Conservation (phyloP, 441 rosid species). For the Biscutella laevigata region DNA sequence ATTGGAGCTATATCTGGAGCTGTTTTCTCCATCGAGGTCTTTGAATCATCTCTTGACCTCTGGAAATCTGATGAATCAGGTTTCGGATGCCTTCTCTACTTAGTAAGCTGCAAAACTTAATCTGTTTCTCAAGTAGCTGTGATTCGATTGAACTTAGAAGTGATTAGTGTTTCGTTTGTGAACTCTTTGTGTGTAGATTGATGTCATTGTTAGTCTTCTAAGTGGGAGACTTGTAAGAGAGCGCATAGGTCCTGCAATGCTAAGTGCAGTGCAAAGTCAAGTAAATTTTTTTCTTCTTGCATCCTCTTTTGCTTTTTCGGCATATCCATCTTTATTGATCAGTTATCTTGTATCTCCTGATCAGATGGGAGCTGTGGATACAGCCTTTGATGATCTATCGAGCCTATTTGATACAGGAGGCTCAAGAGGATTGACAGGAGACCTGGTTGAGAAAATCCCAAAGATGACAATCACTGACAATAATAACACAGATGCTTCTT, state of each 20-base stretch:
- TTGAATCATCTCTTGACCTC: conserved; percentile 79
- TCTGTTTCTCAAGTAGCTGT: neutral
- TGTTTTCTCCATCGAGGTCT: conserved; percentile 92
- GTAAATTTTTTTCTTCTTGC: conserved; percentile 28
- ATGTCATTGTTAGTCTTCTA: conserved; percentile 89
- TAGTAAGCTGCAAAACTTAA: conserved; percentile 44
- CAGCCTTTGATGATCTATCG: conserved; percentile 53
- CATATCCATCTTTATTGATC: neutral
- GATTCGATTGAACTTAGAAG: neutral
- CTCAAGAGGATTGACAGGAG: conserved; percentile 71
- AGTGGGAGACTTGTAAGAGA: conserved; percentile 96
- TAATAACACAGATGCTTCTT: conserved; percentile 54
- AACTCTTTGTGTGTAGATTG: conserved; percentile 46
- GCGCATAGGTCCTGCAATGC: conserved; percentile 93
- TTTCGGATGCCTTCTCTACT: conserved; percentile 72
- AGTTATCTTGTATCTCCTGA: neutral
- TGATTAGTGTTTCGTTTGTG: neutral
- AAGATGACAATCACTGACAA: conserved; percentile 55
- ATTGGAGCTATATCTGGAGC: conserved; percentile 97
- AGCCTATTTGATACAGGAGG: conserved; percentile 77
- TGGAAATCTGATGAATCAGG: conserved; percentile 91
- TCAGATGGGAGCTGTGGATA: conserved; percentile 87
- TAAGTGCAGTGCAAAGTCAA: conserved; percentile 95
- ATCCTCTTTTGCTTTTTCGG: neutral
- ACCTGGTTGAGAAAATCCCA: conserved; percentile 72